Conservation (phyloP, 1,139 yeast genomes). For the Waltiozyma sp. region DNA sequence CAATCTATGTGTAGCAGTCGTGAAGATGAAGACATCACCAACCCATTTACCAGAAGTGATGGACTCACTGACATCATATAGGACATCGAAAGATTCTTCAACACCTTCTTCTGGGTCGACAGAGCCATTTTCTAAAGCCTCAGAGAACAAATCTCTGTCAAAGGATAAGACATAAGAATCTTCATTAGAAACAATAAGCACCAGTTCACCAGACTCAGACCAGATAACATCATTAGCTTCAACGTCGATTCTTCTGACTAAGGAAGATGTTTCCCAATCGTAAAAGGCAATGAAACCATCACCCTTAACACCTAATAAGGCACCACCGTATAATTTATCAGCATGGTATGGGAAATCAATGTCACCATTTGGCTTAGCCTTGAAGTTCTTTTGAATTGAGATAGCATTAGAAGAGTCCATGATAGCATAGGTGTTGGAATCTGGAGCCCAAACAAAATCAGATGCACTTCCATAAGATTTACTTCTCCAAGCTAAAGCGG, state of each 20-base stretch:
- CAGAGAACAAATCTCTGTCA: conserved; percentile 55
- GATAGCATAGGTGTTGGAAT: conserved; percentile 78
- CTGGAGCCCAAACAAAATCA: conserved; percentile 93
- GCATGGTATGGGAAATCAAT: conserved; percentile 64
- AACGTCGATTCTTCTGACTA: conserved; percentile 79
- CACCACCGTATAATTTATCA: conserved; percentile 78
- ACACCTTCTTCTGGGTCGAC: conserved; percentile 79
- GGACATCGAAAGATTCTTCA: conserved; percentile 74
- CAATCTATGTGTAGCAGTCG: conserved; percentile 76
- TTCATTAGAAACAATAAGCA: conserved; percentile 65
- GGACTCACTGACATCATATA: conserved; percentile 71
- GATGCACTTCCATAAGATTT: conserved; percentile 84
- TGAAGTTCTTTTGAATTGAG: conserved; percentile 72
- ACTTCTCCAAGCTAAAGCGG: conserved; percentile 97
- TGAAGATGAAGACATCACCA: conserved; percentile 92
- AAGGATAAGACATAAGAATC: conserved; percentile 75
- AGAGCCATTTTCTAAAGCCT: conserved; percentile 46
- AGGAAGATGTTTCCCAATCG: conserved; percentile 83
- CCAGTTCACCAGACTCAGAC: conserved; percentile 89
- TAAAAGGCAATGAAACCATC: conserved; percentile 79
- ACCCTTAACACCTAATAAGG: conserved; percentile 69
- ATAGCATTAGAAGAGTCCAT: conserved; percentile 60
- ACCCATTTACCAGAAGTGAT: conserved; percentile 89
- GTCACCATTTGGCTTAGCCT: conserved; percentile 54
- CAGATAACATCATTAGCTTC: conserved; percentile 76